Percentiles rank a stretch among this genome's conserved stretches.
These are phyloP conservation scores for Coffea eugenioides DNA, from an alignment of 257 asterid species.

Conservation along the genomic window DNA sequence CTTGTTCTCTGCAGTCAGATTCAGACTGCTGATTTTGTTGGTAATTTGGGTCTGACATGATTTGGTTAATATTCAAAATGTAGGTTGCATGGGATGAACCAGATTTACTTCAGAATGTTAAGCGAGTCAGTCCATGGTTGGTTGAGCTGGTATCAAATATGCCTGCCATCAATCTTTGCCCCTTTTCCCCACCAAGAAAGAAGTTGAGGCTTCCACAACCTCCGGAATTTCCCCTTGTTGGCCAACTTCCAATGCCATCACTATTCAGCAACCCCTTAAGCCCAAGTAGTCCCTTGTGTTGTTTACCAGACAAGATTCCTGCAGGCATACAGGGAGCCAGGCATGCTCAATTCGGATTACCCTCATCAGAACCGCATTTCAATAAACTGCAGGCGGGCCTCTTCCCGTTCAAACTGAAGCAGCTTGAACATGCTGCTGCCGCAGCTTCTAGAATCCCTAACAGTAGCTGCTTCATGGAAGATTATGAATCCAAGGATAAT, in stretches of 20 bases:
- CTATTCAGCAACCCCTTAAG: constrained; percentile 51
- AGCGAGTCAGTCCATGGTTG: constrained; percentile 77
- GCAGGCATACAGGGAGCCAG: constrained; percentile 98
- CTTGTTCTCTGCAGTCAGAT: not conserved
- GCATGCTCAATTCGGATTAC: constrained; percentile 57
- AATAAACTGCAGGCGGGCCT: constrained; percentile 49
- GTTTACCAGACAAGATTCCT: constrained; percentile 51
- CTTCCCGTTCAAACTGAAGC: constrained; percentile 46
- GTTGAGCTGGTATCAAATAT: constrained; percentile 64
- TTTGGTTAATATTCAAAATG: constrained; percentile 11
- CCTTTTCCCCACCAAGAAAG: constrained; percentile 66
- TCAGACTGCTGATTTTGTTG: not conserved
- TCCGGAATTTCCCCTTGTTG: constrained; percentile 42
- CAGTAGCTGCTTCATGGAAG: constrained; percentile 17
- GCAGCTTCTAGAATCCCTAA: constrained; percentile 13
- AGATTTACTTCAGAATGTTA: constrained; percentile 73
- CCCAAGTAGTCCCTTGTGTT: constrained; percentile 71
- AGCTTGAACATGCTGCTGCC: constrained; percentile 27
- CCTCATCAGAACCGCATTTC: constrained; percentile 44
- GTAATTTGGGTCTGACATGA: not conserved
- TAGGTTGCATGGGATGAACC: constrained; percentile 87
- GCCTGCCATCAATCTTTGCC: constrained; percentile 49
- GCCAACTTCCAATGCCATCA: constrained; percentile 37
- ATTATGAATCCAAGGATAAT: constrained; percentile 19
- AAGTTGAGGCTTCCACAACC: constrained; percentile 61